Base-by-base conservation (phyloP, 176 grass and related monocot genomes). In the Melocanna baccifera region DNA sequence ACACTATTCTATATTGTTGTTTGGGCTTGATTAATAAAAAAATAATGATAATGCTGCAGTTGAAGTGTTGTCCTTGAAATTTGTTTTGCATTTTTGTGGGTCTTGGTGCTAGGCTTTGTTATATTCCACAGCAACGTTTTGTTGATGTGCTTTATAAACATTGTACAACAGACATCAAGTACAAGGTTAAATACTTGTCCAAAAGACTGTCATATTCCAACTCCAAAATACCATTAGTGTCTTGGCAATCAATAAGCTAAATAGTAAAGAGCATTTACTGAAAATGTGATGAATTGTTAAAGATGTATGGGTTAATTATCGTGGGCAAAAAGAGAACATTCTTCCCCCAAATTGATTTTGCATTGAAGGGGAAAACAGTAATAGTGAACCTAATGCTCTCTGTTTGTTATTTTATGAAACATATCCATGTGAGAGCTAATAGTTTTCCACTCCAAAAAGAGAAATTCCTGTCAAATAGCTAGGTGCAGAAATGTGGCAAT, bases 391-490 rank as follows among this genome's bases (percentile, higher is more conserved):
- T 5, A 56, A 82, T 74, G 36, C 18, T 87, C 30, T 12, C 9
- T 66, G n/a, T 74, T 61, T 50, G 15, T 79, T 63, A 46, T 73
- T 34, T 34, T 72, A 8, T 16, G 13, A 63, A 76, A 76, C 40
- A 56, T 71, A 18, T 18, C 50, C 58, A 77, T 4, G 2, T 34
- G 75, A 48, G 2, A 48, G 34, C 22, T 39, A 56, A 47, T 56
- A 75, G 22, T 43, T 25, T 87, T 11, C 25, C 23, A 55, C 32
- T 29, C 46, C 34, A 34, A 63, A 23, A 67, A 51, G 32, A 42
- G 12, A 80, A 73, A 48, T 87, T 19, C 28, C 30, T 53, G 37
- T 65, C 26, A 66, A 73, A 73, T 81, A 53, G 42, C 25, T 56
- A 73, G 58, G 30, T 73, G 45, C 36, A 73, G 29, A 52, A 39